Evolutionary conservation across 176 grass and related monocot genomes (phyloP), one percentile per base, ranked within the genome.

Genomic region (Aegilops bicornis): DNA sequence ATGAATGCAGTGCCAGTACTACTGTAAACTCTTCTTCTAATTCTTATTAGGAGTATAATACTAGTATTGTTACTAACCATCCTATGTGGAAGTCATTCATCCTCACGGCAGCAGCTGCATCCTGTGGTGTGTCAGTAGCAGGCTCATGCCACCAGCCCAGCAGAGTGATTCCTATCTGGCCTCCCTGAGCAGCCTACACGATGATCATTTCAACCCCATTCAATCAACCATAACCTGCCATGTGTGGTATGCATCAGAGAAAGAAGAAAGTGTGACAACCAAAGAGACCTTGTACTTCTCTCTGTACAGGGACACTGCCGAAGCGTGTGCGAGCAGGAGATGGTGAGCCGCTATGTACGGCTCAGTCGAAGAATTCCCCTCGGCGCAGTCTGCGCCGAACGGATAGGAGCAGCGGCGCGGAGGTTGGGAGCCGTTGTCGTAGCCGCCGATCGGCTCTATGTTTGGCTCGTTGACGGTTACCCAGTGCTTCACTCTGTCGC

Each of bases 21-120:
- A 48, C 45, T 48, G 45, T 48, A 14, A 48, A 48, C 13, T 16
- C 12, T 23, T 47, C 10, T 48, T 48, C 15, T 71, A 39, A 8
- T 39, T 39, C 37, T 39, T 39, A 8, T 39, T 39, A 9, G 37
- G 37, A 40, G 11, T 40, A 15, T 5, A 40, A 48, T 48, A 16
- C 4, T 16, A 66, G 23, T 6, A 39, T 39, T 39, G 37, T 39
- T 39, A 86, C 88, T 80, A 59, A 95, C 95, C 91, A 95, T 85
- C 95, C 93, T 32, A 95, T 74, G n/a, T 93, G 93, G 63, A 98
- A 98, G 47, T 95, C 93, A 16, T 93, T 86, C 76, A 89, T 91
- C 87, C 93, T 90, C 39, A 8, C 62, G 23, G 91, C 89, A 19
- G 95, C 93, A 23, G 85, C 89, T 85, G 83, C 85, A 22, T 95